Conservation (phyloP, 495 filamentous ascomycete species). For the Neurospora tetraspora region DNA sequence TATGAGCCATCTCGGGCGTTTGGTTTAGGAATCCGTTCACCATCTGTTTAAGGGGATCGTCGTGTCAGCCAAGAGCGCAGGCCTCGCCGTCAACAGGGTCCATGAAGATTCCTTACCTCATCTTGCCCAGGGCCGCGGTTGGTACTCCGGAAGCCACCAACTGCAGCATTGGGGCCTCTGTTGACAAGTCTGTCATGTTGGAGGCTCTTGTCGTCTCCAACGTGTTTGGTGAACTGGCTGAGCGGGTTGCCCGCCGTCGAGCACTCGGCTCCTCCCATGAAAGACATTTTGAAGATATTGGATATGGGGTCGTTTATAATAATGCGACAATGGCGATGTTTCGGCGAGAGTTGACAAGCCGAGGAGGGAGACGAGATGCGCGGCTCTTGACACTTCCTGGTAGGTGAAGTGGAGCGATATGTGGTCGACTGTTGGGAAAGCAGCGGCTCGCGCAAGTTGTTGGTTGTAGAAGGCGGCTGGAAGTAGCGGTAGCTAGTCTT, state of each 20-base stretch:
- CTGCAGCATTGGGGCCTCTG: slow-evolving; percentile 42
- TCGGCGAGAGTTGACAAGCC: neutral
- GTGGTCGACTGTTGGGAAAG: neutral
- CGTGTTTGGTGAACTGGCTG: slow-evolving; percentile 91
- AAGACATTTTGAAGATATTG: slow-evolving; percentile 58
- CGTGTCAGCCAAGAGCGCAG: neutral
- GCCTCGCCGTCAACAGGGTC: neutral
- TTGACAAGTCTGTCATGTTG: slow-evolving; percentile 81
- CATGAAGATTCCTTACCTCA: slow-evolving; percentile 26
- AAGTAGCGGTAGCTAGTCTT: neutral
- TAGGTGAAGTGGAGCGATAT: neutral
- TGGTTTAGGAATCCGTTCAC: slow-evolving; percentile 89
- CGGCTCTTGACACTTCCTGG: neutral
- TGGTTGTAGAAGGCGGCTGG: neutral
- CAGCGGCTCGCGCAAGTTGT: neutral
- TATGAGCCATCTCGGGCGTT: slow-evolving; percentile 35
- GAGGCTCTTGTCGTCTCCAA: slow-evolving; percentile 86
- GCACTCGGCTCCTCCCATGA: slow-evolving; percentile 91
- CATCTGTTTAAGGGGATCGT: slow-evolving; percentile 44
- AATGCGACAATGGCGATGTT: neutral
- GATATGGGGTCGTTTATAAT: neutral
- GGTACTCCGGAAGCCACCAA: slow-evolving; percentile 35
- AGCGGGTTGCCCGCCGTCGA: slow-evolving; percentile 94
- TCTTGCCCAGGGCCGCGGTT: slow-evolving; percentile 32
- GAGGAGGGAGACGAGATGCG: neutral